Base-by-base conservation (phyloP, 2,329 filamentous ascomycete species). In the Fusarium annulatum region DNA sequence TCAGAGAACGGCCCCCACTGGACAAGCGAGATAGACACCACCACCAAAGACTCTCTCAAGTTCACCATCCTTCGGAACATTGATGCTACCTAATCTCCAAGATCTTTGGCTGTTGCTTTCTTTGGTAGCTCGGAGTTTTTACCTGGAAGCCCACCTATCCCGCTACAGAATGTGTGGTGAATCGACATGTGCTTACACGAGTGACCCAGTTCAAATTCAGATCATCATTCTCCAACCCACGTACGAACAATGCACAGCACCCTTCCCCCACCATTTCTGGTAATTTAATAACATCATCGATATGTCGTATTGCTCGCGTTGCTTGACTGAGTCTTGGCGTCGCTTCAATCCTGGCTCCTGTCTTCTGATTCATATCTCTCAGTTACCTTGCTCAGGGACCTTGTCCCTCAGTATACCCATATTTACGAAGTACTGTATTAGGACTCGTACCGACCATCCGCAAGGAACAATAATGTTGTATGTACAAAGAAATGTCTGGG, bases 151-250 rank as follows among this genome's bases (percentile, higher is more conserved):
- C 33, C 38, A 55, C 26, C 41, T 43, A 43, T 55, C 38, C 57
- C 51, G n/a, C 34, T 38, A 43, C 33, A 39, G 60, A 49, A n/a
- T 42, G n/a, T 45, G 36, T 33, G 30, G 30, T 57, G 36, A 39
- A 43, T n/a, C 43, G 57, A 36, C 18, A 65, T 53, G 42, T 69
- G 49, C 51, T 51, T 69, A 64, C 57, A 69, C 66, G 48, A 68
- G 30, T 68, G 49, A 41, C 66, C 64, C 43, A 49, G 56, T 69
- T 69, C 57, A 33, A 68, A 69, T 61, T 14, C 39, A 48, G 34
- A 69, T 64, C 48, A 30, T 28, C 41, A 39, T 52, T 36, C 45
- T 57, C n/a, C 39, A 30, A n/a, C 36, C 36, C 33, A 21, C 42
- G 42, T 38, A 33, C 33, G 21, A 14, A 43, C 45, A 28, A 21